These are phyloP conservation scores for Sclerotinia glacialis DNA, from an alignment of 2,329 filamentous ascomycete species.

Conservation along the genomic window DNA sequence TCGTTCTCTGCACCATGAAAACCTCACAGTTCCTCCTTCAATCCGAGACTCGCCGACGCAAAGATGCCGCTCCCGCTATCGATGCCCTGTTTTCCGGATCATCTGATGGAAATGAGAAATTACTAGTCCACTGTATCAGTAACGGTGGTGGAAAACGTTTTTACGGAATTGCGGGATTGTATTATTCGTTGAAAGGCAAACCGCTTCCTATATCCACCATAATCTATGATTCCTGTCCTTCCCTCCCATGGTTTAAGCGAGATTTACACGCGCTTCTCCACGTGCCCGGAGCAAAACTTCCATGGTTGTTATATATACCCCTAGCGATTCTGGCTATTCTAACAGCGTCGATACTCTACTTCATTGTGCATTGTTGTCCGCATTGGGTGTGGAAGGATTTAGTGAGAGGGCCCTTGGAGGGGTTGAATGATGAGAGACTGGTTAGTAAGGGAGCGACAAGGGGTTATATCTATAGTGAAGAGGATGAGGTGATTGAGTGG, in stretches of 20 bases:
- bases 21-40: conserved; percentile 48
- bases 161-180: conserved; percentile 27
- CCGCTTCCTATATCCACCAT: conserved; percentile 26
- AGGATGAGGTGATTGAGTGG: conserved; percentile 26
- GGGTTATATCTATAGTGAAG: conserved; percentile 36
- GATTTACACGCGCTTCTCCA: conserved; percentile 31
- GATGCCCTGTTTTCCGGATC: conserved; percentile 26
- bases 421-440: conserved; percentile 27
- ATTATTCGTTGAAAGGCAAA: conserved; percentile 24
- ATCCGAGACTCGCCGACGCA: conserved; percentile 28
- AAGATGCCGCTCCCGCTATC: conserved; percentile 39
- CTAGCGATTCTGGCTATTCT: conserved; percentile 20
- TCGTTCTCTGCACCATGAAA: conserved; percentile 50
- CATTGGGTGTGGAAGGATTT: conserved; percentile 33
- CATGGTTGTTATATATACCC: conserved; percentile 28
- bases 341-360: conserved; percentile 24
- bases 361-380: conserved; percentile 33
- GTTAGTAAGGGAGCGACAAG: conserved; percentile 24
- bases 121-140: conserved; percentile 55
- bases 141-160: conserved; percentile 51
- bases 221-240: conserved; percentile 33
- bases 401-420: conserved; percentile 31
- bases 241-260: conserved; percentile 33
- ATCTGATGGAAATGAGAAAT: conserved; percentile 33
- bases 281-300: conserved; percentile 23